Percentiles rank a stretch among this genome's conserved stretches.
These are phyloP conservation scores for Canna indica DNA, from an alignment of 176 grass and related monocot species.

Conservation along the genomic window DNA sequence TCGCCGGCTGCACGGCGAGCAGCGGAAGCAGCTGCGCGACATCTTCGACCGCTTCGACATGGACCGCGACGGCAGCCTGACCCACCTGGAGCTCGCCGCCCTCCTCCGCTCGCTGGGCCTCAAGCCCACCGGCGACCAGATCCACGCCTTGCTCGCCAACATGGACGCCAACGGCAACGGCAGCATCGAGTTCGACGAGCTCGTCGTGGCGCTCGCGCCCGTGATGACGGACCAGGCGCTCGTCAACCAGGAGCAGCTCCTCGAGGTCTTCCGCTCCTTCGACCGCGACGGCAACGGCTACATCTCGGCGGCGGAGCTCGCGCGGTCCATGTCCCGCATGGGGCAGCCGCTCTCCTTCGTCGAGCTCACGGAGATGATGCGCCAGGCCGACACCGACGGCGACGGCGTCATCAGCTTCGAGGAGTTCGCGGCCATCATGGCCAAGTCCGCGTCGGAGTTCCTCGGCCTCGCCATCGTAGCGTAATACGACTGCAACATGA, in stretches of 20 bases:
- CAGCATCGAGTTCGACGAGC: neutral
- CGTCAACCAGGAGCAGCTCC: conserved; percentile 1
- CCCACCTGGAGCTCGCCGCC: conserved; percentile 7
- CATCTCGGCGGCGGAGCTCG: conserved; percentile 1
- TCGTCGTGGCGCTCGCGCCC: neutral
- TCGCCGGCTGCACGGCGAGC: neutral
- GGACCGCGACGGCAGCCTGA: conserved; percentile 12
- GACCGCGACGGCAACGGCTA: conserved; percentile 4
- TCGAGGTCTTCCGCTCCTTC: conserved; percentile 9
- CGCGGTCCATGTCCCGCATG: neutral
- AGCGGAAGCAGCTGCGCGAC: conserved; percentile 9
- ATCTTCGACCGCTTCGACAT: conserved; percentile 2
- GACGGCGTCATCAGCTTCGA: conserved; percentile 8
- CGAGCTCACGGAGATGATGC: conserved; percentile 2
- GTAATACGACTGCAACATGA: neutral
- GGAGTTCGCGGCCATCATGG: neutral
- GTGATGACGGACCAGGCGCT: neutral
- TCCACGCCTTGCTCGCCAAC: conserved; percentile 1
- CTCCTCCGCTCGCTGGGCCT: conserved; percentile 2
- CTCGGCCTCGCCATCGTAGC: neutral
- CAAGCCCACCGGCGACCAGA: conserved; percentile 3
- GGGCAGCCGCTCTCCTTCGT: neutral
- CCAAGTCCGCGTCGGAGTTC: neutral
- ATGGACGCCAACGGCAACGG: conserved; percentile 10
- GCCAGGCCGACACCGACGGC: conserved; percentile 4